phyloP scores from a whole-genome alignment of 768 basidiomycete species.

The Pleurotus giganteus region DNA sequence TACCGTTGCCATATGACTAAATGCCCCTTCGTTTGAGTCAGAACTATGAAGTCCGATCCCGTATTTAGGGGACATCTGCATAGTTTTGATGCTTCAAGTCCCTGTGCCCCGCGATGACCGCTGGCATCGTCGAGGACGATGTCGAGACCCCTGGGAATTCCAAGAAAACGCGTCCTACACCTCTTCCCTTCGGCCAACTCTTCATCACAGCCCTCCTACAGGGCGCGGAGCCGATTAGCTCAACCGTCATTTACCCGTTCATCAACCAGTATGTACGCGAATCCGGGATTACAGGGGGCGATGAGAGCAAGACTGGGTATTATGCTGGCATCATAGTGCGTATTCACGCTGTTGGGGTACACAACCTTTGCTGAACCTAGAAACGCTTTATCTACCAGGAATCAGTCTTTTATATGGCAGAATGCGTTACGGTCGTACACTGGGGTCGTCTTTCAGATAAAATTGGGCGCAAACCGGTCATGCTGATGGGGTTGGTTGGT shows the following conservation, averaged over 20 bases:
- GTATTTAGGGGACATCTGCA: background rate
- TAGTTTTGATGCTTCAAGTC: background rate
- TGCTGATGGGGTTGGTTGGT: slow-evolving; percentile 30
- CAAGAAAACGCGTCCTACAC: slow-evolving; percentile 18
- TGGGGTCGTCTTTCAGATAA: slow-evolving; percentile 64
- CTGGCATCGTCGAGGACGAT: background rate
- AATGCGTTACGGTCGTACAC: slow-evolving; percentile 55
- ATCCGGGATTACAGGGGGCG: slow-evolving; percentile 61
- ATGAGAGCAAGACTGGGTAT: slow-evolving; percentile 63
- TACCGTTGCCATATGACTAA: too few species aligned
- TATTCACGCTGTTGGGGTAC: background rate
- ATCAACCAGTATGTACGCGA: slow-evolving; percentile 54
- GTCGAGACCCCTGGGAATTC: background rate
- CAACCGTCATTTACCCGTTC: slow-evolving; percentile 24
- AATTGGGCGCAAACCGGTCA: slow-evolving; percentile 57
- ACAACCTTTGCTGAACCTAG: background rate
- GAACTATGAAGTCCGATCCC: too few species aligned
- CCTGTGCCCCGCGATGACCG: background rate
- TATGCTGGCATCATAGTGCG: slow-evolving; percentile 59
- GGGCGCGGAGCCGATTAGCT: slow-evolving; percentile 29
- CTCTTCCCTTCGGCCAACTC: slow-evolving; percentile 37
- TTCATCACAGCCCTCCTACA: slow-evolving; percentile 34
- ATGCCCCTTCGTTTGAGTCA: too few species aligned
- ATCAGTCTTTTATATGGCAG: slow-evolving; percentile 58
- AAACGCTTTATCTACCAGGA: slow-evolving; percentile 34